Conservation (phyloP, 106 monocot genomes). For the Apostasia ramifera region DNA sequence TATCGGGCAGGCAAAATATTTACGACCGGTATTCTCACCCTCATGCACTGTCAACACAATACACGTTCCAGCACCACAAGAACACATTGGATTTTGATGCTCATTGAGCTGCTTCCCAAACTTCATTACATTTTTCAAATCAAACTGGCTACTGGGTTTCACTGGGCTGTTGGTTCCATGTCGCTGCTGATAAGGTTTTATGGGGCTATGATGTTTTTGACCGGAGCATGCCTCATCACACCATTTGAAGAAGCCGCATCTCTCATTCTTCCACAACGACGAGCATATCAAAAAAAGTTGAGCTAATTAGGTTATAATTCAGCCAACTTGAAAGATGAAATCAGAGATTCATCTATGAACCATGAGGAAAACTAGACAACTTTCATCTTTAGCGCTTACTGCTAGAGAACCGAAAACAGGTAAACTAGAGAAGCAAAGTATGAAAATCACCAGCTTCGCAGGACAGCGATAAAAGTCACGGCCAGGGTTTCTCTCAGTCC, state of each 20-base stretch:
- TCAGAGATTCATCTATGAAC: neutral
- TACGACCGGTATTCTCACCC: conserved; percentile 15
- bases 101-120: neutral
- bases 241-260: conserved; percentile 25
- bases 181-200: conserved; percentile 1
- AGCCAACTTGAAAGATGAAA: neutral
- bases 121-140: conserved; percentile 12
- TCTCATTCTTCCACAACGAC: neutral
- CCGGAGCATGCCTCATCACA: conserved; percentile 12
- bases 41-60: conserved; percentile 6
- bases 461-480: conserved; percentile 26
- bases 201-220: conserved; percentile 4
- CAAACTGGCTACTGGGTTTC: neutral
- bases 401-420: neutral
- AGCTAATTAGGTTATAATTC: neutral
- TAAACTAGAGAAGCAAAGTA: neutral
- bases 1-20: conserved; percentile 33
- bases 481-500: conserved; percentile 18
- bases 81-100: conserved; percentile 14
- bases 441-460: conserved; percentile 1
- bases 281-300: neutral
- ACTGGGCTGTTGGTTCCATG: neutral
- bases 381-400: too few species aligned
- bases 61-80: conserved; percentile 37
- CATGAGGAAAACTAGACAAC: neutral